A percentile compares a stretch with the other conserved stretches of the same genome.
These are phyloP conservation scores for Teratosphaeria destructans DNA, from an alignment of 2,329 filamentous ascomycete genomes.

Conservation along the genomic window DNA sequence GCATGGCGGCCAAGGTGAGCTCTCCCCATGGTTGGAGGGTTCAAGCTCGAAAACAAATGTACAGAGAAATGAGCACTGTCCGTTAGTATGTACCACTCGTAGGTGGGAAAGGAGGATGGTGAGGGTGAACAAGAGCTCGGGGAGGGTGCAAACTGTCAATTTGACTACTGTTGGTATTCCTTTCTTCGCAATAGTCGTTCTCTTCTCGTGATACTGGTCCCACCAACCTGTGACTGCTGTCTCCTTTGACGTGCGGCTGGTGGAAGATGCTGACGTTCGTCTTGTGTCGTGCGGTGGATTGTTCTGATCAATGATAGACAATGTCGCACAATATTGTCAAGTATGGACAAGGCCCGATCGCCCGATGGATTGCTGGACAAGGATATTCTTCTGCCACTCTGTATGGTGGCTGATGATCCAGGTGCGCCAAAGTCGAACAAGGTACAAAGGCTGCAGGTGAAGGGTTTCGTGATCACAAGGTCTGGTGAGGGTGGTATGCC, in stretches of 20 bases:
- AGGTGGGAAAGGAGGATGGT: conserved; percentile 1
- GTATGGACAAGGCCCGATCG: conserved; percentile 8
- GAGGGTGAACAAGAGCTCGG: conserved; percentile 7
- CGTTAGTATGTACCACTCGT: conserved; percentile 14
- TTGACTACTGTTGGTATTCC: conserved; percentile 11
- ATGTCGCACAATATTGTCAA: conserved; percentile 11
- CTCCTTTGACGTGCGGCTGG: conserved; percentile 6
- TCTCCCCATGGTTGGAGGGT: conserved; percentile 8
- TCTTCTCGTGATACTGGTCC: conserved; percentile 11
- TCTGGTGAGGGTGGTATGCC: conserved; percentile 12
- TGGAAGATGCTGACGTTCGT: conserved; percentile 2
- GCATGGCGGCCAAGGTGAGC: conserved; percentile 5
- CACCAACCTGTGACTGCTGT: conserved; percentile 7
- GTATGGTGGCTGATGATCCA: conserved; percentile 1
- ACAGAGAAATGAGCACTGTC: conserved; percentile 7
- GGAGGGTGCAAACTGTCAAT: conserved; percentile 15
- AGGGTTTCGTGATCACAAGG: conserved; percentile 6
- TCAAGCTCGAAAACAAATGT: background rate
- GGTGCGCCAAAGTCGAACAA: conserved; percentile 5
- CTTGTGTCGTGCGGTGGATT: conserved; percentile 1
- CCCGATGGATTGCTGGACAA: conserved; percentile 3
- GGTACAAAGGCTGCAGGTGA: conserved; percentile 11
- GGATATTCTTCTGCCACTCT: conserved; percentile 3
- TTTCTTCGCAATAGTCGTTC: conserved; percentile 3
- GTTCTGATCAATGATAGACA: conserved; percentile 12